Evolutionary conservation across 2,329 filamentous ascomycete genomes (phyloP), one percentile per base, ranked within the genome.

Genomic region (Xylariomycetidae sp.): DNA sequence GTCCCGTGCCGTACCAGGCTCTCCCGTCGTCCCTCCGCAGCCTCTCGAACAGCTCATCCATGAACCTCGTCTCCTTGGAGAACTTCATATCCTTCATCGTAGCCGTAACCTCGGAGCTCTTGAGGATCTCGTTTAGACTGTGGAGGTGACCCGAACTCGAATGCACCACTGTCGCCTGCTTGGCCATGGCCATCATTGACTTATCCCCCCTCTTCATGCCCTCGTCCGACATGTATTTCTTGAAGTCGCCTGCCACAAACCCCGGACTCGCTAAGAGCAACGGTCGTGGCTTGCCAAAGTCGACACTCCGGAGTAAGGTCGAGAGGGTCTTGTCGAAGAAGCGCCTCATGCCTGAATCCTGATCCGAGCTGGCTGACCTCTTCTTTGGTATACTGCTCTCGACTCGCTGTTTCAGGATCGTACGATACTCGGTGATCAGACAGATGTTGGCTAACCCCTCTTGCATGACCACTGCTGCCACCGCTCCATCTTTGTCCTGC

Each of bases 381-480:
- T 89, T 85, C 59, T 79, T 74, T 22, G 82, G 77, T 33, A 88
- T 72, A 16, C 71, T 62, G 44, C 74, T 71, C 59, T 88, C 82
- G 19, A 92, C 67, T 17, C 72, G 64, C 51, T 85, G 79, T 47
- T 85, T 82, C 36, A 88, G 61, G 17, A 90, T 73, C 4, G 85
- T 90, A 48, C 87, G 83, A 57, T 83, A 81, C 53, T 88, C 80
- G 3, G 84, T 89, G 35, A 92, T 84, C 15, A 89, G 70, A 58
- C 85, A 90, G 44, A 92, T 85, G 57, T 89, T 88, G 37, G 87
- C 85, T 12, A 85, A 61, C 12, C 85, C 85, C 51, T 97, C 90
- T 50, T 94, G 86, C 84, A 98, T 90, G 16, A 97, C 85, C 1
- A 97, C 82, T 0, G 92, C 90, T 35, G 88, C 87, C 13, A 94